Evolutionary conservation across 2,329 filamentous ascomycete genomes (phyloP), one percentile per base, ranked within the genome.

Genomic region (Aspergillus chevalieri): DNA sequence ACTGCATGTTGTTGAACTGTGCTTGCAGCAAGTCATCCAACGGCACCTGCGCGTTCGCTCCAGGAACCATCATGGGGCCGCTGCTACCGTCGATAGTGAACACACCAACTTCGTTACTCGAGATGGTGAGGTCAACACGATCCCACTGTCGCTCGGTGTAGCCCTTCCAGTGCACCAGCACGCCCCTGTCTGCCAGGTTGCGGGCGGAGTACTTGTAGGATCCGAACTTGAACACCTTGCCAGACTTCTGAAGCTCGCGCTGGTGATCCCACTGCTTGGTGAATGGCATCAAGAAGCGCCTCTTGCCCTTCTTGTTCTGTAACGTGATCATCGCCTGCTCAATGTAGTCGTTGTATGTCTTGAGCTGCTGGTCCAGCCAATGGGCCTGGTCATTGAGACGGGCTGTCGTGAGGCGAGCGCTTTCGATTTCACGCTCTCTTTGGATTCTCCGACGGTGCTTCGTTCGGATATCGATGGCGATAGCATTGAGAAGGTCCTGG

Each of bases 201-300:
- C 90, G 86, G 3, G 89, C 91, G 48, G 87, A 92, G 75, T 98
- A 98, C 75, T 97, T 97, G 83, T 87, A 98, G 34, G 88, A 94
- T 55, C 94, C 93, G 66, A 98, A 98, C 68, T 95, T 95, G 69
- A 95, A 94, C 47, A 95, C 89, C 45, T 92, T 89, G 24, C 93
- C 93, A 6, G 87, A 86, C 51, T 89, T 86, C 65, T 96, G 89
- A 28, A 98, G 84, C 73, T 98, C 93, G 57, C 90, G 86, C 74
- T 97, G 90, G 72, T 98, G 93, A 70, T 96, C 95, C 82, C 95
- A 98, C 70, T 98, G 93, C 65, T 95, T 95, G 21, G 92, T 96
- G 69, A 98, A 98, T 12, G 93, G 93, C 68, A 98, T 81, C 49
- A 96, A 79, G 78, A 96, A 96, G 47, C 87, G 83, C 70, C 94